A percentile compares a stretch with the other conserved stretches of the same genome.
Conservation (phyloP, 2,329 filamentous ascomycete species). For the Beauveria australis region DNA sequence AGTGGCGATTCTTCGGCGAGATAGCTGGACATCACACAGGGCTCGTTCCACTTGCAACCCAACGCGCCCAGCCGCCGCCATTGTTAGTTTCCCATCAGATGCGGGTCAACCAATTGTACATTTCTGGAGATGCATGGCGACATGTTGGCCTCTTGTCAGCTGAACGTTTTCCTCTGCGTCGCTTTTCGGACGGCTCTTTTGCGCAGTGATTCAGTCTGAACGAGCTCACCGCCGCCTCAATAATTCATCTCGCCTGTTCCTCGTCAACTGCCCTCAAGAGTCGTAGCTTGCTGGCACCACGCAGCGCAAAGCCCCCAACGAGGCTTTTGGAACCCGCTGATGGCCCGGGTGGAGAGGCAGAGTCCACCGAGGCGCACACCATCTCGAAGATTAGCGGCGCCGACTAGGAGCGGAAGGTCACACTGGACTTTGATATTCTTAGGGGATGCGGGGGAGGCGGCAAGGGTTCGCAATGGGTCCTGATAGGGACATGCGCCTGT, state of each 20-base stretch:
- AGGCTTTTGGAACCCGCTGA: not conserved
- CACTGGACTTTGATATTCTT: not conserved
- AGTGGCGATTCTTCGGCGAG: not conserved
- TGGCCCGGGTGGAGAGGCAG: not conserved
- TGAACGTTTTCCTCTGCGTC: no score
- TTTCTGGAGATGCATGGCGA: constrained; percentile 7
- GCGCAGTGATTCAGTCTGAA: no score
- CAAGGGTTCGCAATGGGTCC: not conserved
- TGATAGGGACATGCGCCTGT: not conserved
- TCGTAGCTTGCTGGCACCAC: not conserved
- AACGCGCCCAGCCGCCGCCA: not conserved
- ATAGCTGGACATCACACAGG: not conserved
- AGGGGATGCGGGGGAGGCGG: constrained; percentile 8
- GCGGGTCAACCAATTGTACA: constrained; percentile 3
- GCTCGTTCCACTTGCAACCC: not conserved
- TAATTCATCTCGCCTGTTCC: not conserved
- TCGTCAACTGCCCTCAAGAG: not conserved
- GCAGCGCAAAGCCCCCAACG: not conserved
- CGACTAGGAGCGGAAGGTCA: not conserved
- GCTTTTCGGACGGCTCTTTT: no score
- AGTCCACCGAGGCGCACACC: constrained; percentile 2
- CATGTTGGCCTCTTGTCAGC: not conserved
- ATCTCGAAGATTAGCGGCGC: constrained; percentile 1
- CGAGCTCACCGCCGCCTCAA: not conserved
- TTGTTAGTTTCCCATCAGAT: not conserved